Conservation (phyloP, 768 basidiomycete species). For the Boletus pseudopeckii region DNA sequence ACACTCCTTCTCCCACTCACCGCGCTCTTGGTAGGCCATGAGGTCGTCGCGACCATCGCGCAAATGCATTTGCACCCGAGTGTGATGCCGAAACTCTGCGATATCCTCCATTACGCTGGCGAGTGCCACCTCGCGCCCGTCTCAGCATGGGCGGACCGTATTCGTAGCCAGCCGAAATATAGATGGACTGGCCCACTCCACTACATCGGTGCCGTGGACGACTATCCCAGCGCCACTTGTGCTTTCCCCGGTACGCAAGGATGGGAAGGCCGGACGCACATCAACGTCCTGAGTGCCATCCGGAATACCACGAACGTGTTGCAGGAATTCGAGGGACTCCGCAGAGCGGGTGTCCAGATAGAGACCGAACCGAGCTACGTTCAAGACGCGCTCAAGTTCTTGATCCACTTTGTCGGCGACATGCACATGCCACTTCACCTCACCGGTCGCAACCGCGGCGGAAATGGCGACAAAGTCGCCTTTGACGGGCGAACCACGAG, state of each 20-base stretch:
- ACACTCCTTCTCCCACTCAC: not conserved
- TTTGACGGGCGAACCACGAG: constrained; percentile 74
- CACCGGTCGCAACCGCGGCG: constrained; percentile 82
- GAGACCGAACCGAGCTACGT: constrained; percentile 36
- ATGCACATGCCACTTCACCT: constrained; percentile 94
- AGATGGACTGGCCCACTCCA: constrained; percentile 74
- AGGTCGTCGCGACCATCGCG: constrained; percentile 91
- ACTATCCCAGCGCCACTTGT: constrained; percentile 76
- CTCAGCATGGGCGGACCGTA: constrained; percentile 84
- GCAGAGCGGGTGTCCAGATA: not conserved
- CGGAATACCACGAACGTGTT: constrained; percentile 71
- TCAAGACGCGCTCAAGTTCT: constrained; percentile 85
- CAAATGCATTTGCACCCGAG: constrained; percentile 84
- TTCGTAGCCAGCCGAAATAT: constrained; percentile 49
- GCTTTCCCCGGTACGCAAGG: constrained; percentile 71
- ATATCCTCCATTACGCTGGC: constrained; percentile 53
- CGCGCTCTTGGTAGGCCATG: constrained; percentile 56
- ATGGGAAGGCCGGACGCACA: constrained; percentile 56
- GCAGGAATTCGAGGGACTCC: constrained; percentile 41
- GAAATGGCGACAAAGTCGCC: constrained; percentile 72
- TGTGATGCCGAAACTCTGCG: constrained; percentile 62
- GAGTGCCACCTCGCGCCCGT: constrained; percentile 80
- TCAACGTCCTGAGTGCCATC: constrained; percentile 76
- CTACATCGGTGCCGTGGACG: constrained; percentile 70
- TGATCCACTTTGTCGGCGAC: constrained; percentile 92